Evolutionary conservation across 805 yeast genomes (phyloP).

Genomic region (Yamadazyma laniorum): DNA sequence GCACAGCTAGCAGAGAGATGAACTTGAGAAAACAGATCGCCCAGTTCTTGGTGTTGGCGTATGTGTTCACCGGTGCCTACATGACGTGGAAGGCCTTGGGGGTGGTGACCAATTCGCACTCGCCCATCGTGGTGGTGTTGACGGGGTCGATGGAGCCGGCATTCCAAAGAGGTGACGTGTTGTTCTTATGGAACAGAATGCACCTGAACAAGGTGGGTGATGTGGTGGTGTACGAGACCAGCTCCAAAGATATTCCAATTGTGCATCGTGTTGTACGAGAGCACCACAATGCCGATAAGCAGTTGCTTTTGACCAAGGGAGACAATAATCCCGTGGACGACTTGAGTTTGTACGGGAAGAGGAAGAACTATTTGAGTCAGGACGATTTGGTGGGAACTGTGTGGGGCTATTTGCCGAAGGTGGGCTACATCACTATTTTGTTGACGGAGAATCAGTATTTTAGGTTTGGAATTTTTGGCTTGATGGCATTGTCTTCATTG

Average conservation of each 20-base stretch:
- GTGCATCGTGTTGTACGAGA: constrained; percentile 93
- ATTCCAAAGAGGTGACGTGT: constrained; percentile 94
- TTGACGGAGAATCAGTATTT: constrained; percentile 86
- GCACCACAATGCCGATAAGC: constrained; percentile 60
- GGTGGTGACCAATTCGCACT: constrained; percentile 73
- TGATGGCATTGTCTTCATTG: constrained; percentile 69
- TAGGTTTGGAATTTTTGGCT: constrained; percentile 72
- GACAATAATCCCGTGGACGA: constrained; percentile 95
- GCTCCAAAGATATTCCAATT: constrained; percentile 83
- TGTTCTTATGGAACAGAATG: constrained; percentile 88
- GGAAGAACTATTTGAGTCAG: constrained; percentile 74
- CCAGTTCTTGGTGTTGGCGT: constrained; percentile 70
- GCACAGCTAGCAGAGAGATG: too few relatives aligned
- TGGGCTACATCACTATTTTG: constrained; percentile 89
- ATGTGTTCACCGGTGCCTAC: constrained; percentile 84
- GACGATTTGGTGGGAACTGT: constrained; percentile 88
- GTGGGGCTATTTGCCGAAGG: constrained; percentile 83
- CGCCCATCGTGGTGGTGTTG: constrained; percentile 94
- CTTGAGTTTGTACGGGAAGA: constrained; percentile 74
- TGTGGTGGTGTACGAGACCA: constrained; percentile 85
- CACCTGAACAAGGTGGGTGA: constrained; percentile 75
- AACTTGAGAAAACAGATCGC: constrained; percentile 57
- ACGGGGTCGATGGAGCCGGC: constrained; percentile 99
- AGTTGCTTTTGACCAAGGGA: constrained; percentile 86
- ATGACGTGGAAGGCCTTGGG: constrained; percentile 88